Base-by-base conservation (phyloP, 202 grass and related monocot genomes). In the Schoenoplectus tabernaemontani region DNA sequence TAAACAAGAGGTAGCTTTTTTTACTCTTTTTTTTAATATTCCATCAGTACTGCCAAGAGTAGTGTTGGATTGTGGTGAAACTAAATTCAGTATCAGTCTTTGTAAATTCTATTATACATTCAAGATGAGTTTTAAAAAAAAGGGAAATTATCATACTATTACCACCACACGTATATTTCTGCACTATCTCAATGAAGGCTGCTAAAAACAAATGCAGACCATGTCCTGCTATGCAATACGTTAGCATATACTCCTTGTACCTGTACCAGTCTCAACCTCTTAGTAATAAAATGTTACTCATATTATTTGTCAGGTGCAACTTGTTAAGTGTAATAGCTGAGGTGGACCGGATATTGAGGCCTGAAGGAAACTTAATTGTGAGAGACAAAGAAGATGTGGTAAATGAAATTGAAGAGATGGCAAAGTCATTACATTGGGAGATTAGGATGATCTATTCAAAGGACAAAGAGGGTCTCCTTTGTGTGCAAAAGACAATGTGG, bases 261-360 rank as follows among this genome's bases (percentile, higher is more conserved):
- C 17, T 74, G 15, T 74, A 32, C 7, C 71, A 76, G 3, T 48
- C 26, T 56, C 71, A 37, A 32, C 30, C 17, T 37, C 54, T 56
- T 22, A 30, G 47, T 54, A 36, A 26, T 44, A 5, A 33, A 75
- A 75, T 75, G 15, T 53, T 7, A 9, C 34, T 76, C 26, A 47
- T 80, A 48, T 43, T 28, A 32, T 64, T 63, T 16, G 48, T 28
- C 84, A 99, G 96, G 80, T 99, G 96, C 80, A 87, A 96, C 78
- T 20, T 91, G 61, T 1, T 78, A 60, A 86, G 86, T 9, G 83
- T 96, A 76, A 83, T 93, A 77, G 90, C 90, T 0, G 96, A 96
- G 88, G 96, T 89, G 4, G 96, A 99, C 64, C 85, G 96, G 22
- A 83, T 99, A 65, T 32, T 96, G 88, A 91, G 96, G 76, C 96